phyloP scores from a whole-genome alignment of 2,329 filamentous ascomycete genomes.

The Aspergillus sp. region DNA sequence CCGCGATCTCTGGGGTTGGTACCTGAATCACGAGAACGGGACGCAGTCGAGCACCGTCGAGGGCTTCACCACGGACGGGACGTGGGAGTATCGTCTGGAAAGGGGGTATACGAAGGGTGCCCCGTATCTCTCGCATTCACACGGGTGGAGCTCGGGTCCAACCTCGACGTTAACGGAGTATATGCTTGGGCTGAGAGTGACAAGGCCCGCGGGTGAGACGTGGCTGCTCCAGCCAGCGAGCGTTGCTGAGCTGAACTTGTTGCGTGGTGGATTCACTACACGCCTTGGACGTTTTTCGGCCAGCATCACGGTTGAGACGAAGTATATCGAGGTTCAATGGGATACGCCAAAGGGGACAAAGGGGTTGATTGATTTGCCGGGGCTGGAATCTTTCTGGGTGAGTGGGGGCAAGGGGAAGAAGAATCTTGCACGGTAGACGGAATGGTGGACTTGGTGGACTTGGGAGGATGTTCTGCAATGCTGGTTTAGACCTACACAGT shows the following conservation, averaged over 20 bases:
- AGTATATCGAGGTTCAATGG: not conserved
- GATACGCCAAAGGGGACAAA: not conserved
- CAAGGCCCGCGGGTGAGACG: not conserved
- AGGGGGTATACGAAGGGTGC: not conserved
- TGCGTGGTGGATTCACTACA: not conserved
- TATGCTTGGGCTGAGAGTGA: not conserved
- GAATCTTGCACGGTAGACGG: too few species aligned
- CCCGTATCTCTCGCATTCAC: not conserved
- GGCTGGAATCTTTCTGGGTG: not conserved
- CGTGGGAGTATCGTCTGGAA: not conserved
- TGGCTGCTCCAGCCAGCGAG: not conserved
- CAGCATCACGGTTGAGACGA: not conserved
- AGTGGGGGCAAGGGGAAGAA: not conserved
- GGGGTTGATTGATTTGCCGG: not conserved
- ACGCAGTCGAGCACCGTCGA: slow-evolving; percentile 56
- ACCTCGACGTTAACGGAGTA: not conserved
- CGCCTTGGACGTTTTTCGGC: not conserved
- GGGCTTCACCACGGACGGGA: slow-evolving; percentile 49
- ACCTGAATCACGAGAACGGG: slow-evolving; percentile 56
- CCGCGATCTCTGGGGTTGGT: slow-evolving; percentile 54
- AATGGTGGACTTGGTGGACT: too few species aligned
- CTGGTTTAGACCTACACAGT: too few species aligned
- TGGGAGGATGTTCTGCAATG: too few species aligned
- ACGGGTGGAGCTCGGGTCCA: not conserved
- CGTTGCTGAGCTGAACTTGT: not conserved